A percentile compares a stretch with the other conserved stretches of the same genome.
Evolutionary conservation across 2,329 filamentous ascomycete genomes (phyloP).

Genomic region (Sphaerulina populicola): DNA sequence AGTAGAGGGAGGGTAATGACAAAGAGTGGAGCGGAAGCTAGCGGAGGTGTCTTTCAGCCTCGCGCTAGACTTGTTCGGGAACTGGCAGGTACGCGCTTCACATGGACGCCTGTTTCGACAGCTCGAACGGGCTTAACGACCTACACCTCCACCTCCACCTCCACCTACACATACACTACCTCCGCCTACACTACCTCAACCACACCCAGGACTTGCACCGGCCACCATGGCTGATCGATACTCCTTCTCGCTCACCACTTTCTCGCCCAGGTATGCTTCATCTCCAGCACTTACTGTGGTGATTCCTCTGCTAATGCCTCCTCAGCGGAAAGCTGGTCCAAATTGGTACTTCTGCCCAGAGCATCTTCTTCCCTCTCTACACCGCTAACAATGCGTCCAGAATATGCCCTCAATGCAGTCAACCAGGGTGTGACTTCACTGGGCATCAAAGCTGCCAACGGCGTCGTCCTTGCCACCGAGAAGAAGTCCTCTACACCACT

Average conservation of each 20-base stretch:
- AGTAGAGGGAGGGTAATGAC: neutral
- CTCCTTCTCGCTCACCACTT: constrained; percentile 97
- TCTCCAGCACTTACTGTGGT: neutral
- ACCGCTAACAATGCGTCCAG: constrained; percentile 42
- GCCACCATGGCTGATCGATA: constrained; percentile 89
- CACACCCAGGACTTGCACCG: constrained; percentile 6
- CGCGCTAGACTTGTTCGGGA: neutral
- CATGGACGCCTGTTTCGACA: neutral
- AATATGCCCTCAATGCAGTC: constrained; percentile 98
- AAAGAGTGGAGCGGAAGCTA: neutral
- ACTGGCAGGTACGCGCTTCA: neutral
- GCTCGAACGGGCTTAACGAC: neutral
- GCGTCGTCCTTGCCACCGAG: constrained; percentile 96
- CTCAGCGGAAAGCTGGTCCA: constrained; percentile 94
- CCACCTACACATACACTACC: no score
- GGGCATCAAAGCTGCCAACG: constrained; percentile 98
- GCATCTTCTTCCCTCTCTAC: neutral
- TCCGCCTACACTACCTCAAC: no score
- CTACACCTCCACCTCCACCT: no score
- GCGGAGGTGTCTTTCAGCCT: neutral
- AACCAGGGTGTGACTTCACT: constrained; percentile 98
- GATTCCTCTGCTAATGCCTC: constrained; percentile 36
- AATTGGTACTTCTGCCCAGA: constrained; percentile 57
- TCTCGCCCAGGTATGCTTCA: constrained; percentile 83
- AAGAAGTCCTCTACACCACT: constrained; percentile 98